Conservation (phyloP, 2,329 filamentous ascomycete genomes). For the Cercospora nicotianae region DNA sequence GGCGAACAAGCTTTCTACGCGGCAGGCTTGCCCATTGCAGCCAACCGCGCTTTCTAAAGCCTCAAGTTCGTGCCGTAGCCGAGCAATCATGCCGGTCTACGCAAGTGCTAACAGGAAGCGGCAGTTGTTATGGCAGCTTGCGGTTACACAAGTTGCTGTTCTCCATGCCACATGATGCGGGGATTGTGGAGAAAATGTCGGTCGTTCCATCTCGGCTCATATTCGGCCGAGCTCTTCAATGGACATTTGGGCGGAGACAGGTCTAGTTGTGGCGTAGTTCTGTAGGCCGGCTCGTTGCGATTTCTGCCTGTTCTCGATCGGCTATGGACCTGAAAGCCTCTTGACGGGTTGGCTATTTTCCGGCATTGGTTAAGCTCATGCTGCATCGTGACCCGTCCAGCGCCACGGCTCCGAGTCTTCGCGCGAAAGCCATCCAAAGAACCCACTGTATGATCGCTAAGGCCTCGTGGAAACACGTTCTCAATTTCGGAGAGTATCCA, state of each 20-base stretch:
- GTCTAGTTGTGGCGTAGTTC: slow-evolving; percentile 3
- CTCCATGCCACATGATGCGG: slow-evolving; percentile 1
- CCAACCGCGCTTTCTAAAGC: not conserved
- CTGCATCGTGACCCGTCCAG: not conserved
- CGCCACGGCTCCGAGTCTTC: not conserved
- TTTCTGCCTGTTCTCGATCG: not conserved
- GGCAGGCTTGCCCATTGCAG: not conserved
- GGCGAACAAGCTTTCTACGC: not conserved
- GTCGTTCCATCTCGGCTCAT: not conserved
- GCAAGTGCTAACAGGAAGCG: not conserved
- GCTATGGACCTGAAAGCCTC: not conserved
- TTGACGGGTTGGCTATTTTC: not conserved
- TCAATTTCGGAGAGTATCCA: not conserved
- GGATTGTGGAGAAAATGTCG: slow-evolving; percentile 8
- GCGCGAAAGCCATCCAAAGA: not conserved
- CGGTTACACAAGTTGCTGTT: not conserved
- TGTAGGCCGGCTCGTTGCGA: not conserved
- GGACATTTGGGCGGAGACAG: slow-evolving; percentile 1
- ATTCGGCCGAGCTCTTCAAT: not conserved
- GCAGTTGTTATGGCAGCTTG: slow-evolving; percentile 10
- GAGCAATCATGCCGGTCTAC: not conserved
- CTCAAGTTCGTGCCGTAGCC: slow-evolving; percentile 1
- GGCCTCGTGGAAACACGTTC: not conserved
- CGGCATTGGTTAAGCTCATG: not conserved
- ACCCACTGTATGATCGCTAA: not conserved